A percentile compares a stretch with the other conserved stretches of the same genome.
Conservation (phyloP, 148 eudicot species). For the Silene latifolia region DNA sequence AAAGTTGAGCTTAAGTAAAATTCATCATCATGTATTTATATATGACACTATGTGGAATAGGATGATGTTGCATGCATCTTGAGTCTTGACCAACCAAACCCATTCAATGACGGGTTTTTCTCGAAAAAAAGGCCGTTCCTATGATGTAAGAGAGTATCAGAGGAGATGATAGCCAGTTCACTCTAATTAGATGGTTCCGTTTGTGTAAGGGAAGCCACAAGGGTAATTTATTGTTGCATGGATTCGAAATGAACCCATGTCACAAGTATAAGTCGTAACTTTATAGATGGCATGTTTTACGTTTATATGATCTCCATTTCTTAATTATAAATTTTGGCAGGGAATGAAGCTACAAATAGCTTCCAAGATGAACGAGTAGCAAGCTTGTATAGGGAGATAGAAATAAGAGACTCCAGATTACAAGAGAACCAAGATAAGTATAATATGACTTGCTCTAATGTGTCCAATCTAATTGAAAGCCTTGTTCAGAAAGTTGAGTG, state of each 20-base stretch:
- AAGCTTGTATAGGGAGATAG: slow-evolving; percentile 18
- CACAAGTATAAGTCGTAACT: no score
- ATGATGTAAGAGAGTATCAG: no score
- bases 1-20: no score
- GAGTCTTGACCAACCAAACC: no score
- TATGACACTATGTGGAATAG: no score
- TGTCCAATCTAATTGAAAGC: background rate
- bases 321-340: background rate
- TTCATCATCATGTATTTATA: no score
- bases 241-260: no score
- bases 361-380: slow-evolving; percentile 1
- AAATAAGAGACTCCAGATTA: slow-evolving; percentile 5
- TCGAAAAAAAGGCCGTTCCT: no score
- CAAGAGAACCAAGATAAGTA: slow-evolving; percentile 6
- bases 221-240: background rate
- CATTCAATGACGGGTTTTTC: no score
- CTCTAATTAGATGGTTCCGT: background rate
- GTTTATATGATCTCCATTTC: background rate
- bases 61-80: no score
- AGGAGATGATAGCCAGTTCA: no score
- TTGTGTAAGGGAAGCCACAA: background rate
- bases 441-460: slow-evolving; percentile 2
- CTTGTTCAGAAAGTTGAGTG: slow-evolving; percentile 13
- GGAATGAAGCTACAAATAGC: background rate
- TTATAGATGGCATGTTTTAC: background rate